Percentiles rank a stretch among this genome's conserved stretches.
These are phyloP conservation scores for Sarcocystis neurona DNA, from an alignment of 169 alveolate species.

Conservation along the genomic window DNA sequence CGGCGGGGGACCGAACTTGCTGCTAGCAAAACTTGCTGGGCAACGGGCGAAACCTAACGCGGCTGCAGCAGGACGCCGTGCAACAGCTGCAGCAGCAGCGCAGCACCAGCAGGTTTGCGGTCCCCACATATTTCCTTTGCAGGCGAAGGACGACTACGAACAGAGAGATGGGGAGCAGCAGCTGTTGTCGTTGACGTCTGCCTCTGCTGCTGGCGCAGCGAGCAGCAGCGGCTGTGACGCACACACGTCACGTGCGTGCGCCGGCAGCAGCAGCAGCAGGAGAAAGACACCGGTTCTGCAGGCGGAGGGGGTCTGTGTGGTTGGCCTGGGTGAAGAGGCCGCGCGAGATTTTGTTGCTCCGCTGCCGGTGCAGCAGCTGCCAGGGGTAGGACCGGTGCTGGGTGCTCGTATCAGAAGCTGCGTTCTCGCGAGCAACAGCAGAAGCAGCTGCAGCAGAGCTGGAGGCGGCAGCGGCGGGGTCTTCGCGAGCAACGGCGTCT, in stretches of 20 bases:
- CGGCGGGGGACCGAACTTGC: constrained; percentile 57
- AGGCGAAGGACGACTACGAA: too few relatives aligned
- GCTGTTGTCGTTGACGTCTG: too few relatives aligned
- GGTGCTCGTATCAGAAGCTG: constrained; percentile 13
- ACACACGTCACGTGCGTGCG: too few relatives aligned
- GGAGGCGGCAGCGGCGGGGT: too few relatives aligned
- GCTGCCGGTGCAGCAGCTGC: constrained; percentile 39
- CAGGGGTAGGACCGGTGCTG: constrained; percentile 49
- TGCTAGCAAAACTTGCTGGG: constrained; percentile 60
- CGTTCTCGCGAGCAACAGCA: constrained; percentile 26
- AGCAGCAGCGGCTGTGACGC: too few relatives aligned
- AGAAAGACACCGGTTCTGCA: constrained; percentile 9
- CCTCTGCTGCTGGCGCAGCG: too few relatives aligned
- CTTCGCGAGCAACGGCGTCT: too few relatives aligned
- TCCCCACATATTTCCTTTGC: too few relatives aligned
- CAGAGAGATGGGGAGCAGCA: too few relatives aligned
- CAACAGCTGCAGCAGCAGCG: not conserved
- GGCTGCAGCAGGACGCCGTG: not conserved
- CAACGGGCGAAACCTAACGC: constrained; percentile 55
- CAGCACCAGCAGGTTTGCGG: too few relatives aligned
- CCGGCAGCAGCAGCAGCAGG: constrained; percentile 13
- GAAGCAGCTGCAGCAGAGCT: not conserved
- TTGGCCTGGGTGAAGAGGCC: constrained; percentile 1
- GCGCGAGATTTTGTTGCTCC: constrained; percentile 39
- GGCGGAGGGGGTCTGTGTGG: constrained; percentile 60